These are phyloP conservation scores for Claviceps paspali DNA, from an alignment of 2,329 filamentous ascomycete genomes.

Conservation along the genomic window DNA sequence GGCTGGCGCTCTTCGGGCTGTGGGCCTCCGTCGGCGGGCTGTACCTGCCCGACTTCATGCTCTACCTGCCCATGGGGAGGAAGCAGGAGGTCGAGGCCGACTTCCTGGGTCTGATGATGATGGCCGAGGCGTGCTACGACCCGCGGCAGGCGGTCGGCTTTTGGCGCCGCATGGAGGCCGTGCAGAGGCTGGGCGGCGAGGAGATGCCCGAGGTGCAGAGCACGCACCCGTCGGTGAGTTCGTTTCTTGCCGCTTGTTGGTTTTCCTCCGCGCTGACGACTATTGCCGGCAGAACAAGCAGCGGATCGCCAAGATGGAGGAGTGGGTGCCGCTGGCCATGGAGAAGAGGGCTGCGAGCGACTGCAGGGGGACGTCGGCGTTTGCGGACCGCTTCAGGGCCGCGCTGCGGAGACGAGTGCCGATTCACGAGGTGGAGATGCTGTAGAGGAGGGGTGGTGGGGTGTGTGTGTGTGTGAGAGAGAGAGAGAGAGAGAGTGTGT, in stretches of 20 bases:
- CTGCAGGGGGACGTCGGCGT: slow-evolving; percentile 34
- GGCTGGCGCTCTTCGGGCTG: slow-evolving; percentile 22
- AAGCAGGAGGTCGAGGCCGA: slow-evolving; percentile 66
- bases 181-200: slow-evolving; percentile 22
- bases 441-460: background rate
- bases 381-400: slow-evolving; percentile 36
- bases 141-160: slow-evolving; percentile 51
- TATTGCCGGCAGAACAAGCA: slow-evolving; percentile 34
- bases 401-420: slow-evolving; percentile 25
- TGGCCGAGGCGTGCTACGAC: slow-evolving; percentile 66
- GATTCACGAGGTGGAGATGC: slow-evolving; percentile 4
- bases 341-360: slow-evolving; percentile 38
- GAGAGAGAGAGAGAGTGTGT: too few relatives aligned
- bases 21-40: slow-evolving; percentile 29
- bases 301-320: slow-evolving; percentile 47
- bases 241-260: background rate
- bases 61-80: slow-evolving; percentile 51
- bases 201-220: slow-evolving; percentile 56
- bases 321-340: slow-evolving; percentile 45
- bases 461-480: background rate
- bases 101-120: slow-evolving; percentile 69
- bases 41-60: slow-evolving; percentile 43
- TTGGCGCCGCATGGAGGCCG: slow-evolving; percentile 50
- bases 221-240: slow-evolving; percentile 56
- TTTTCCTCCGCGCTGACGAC: background rate